Evolutionary conservation across 192 early-diverging fungal genomes (phyloP).

Genomic region (Podila verticillata): DNA sequence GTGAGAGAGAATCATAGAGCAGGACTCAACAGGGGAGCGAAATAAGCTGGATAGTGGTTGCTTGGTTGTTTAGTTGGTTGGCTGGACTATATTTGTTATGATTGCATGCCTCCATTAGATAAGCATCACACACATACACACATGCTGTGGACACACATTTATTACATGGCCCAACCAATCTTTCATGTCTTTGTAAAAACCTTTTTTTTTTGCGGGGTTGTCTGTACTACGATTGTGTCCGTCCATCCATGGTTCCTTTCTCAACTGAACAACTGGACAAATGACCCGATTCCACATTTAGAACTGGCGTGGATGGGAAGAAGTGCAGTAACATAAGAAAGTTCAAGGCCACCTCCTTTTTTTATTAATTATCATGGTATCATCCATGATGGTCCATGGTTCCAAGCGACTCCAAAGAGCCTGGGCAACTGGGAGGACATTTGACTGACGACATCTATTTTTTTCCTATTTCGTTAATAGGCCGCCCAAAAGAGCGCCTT

Average conservation of each 20-base stretch:
- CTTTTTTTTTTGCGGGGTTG: not conserved
- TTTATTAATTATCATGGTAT: not conserved
- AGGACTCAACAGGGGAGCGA: no score
- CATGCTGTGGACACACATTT: not conserved
- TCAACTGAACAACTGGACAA: constrained; percentile 2
- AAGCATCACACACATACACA: no score
- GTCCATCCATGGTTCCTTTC: constrained; percentile 5
- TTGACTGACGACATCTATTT: not conserved
- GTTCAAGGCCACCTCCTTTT: not conserved
- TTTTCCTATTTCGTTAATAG: constrained; percentile 5
- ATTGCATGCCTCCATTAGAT: no score
- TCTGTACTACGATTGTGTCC: not conserved
- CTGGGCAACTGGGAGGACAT: no score
- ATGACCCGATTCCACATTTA: not conserved
- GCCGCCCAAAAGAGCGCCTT: constrained; percentile 63
- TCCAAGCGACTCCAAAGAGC: no score
- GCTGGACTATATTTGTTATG: no score
- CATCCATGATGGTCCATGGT: no score
- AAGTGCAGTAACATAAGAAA: not conserved
- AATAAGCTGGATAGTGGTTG: no score
- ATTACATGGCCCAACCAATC: not conserved
- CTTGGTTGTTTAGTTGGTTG: no score
- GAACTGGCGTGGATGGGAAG: not conserved
- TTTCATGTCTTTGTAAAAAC: not conserved
- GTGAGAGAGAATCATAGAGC: no score